Percentiles rank a stretch among this genome's conserved stretches.
These are phyloP conservation scores for Cyberlindnera xishuangbannaensis DNA, from an alignment of 805 yeast species.

Conservation along the genomic window DNA sequence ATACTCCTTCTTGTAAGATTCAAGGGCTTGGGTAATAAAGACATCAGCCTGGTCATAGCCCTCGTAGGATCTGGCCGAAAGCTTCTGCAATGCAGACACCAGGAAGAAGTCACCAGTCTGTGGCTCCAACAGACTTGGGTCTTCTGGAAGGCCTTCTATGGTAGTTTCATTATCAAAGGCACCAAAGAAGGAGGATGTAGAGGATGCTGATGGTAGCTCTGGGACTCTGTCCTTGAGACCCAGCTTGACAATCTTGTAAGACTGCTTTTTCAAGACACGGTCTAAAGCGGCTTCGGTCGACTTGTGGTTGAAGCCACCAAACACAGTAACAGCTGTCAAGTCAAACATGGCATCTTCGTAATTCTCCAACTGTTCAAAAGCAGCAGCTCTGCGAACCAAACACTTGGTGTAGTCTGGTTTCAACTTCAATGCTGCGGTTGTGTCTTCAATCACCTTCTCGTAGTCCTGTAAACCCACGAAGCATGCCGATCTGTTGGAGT, in stretches of 20 bases:
- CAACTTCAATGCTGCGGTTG: constrained; percentile 76
- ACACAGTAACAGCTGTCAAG: constrained; percentile 79
- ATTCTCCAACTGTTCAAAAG: constrained; percentile 75
- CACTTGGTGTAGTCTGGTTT: constrained; percentile 92
- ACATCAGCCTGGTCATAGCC: constrained; percentile 34
- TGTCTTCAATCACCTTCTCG: constrained; percentile 82
- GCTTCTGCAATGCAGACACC: constrained; percentile 55
- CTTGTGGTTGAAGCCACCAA: constrained; percentile 77
- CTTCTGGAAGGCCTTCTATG: constrained; percentile 36
- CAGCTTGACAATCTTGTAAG: constrained; percentile 65
- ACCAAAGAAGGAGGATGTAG: constrained; percentile 80
- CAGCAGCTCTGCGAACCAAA: constrained; percentile 86
- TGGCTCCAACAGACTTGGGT: constrained; percentile 20
- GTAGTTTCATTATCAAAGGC: constrained; percentile 63
- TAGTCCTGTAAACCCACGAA: constrained; percentile 75
- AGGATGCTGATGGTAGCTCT: constrained; percentile 75
- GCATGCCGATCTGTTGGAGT: constrained; percentile 95
- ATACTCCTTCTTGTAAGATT: constrained; percentile 31
- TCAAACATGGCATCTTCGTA: constrained; percentile 87
- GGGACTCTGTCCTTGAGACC: constrained; percentile 34
- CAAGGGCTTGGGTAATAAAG: constrained; percentile 50
- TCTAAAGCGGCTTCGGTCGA: constrained; percentile 78
- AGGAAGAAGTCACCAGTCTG: constrained; percentile 62
- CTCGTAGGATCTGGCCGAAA: constrained; percentile 38
- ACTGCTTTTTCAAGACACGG: constrained; percentile 75